Percentiles rank a stretch among this genome's conserved stretches.
Conservation (phyloP, 208 protist genomes). For the Leptomonas seymouri region DNA sequence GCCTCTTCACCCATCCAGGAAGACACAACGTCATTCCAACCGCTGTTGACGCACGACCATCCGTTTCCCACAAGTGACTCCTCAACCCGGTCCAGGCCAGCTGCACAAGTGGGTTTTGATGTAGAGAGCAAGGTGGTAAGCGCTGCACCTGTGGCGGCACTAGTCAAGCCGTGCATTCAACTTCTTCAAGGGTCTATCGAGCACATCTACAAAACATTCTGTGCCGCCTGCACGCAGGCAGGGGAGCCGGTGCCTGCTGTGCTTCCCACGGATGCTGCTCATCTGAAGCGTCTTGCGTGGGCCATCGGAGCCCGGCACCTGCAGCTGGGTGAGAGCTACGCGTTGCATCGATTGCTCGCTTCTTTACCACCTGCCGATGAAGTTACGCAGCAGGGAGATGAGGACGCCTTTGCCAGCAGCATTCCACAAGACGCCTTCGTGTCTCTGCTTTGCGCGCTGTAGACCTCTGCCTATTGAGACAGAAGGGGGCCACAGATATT, state of each 20-base stretch:
- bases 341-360: conserved; percentile 14
- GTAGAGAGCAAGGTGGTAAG: not conserved
- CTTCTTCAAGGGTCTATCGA: conserved; percentile 31
- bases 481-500: too few relatives aligned
- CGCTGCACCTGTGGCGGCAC: not conserved
- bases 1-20: not conserved
- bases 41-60: not conserved
- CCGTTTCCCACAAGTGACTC: not conserved
- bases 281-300: conserved; percentile 26
- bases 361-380: not conserved
- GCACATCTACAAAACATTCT: conserved; percentile 19
- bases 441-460: conserved; percentile 13
- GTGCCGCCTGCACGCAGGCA: not conserved
- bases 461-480: not conserved
- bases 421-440: conserved; percentile 23
- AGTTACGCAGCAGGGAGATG: not conserved
- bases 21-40: not conserved
- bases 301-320: conserved; percentile 5
- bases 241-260: conserved; percentile 17
- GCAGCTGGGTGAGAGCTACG: conserved; percentile 11
- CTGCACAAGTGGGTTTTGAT: not conserved
- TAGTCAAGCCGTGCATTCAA: not conserved
- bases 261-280: conserved; percentile 22
- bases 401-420: not conserved
- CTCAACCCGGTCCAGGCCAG: not conserved